A percentile compares a stretch with the other conserved stretches of the same genome.
Conservation (phyloP, 108 stramenopile species). For the Mayamaea pseudoterrestris region DNA sequence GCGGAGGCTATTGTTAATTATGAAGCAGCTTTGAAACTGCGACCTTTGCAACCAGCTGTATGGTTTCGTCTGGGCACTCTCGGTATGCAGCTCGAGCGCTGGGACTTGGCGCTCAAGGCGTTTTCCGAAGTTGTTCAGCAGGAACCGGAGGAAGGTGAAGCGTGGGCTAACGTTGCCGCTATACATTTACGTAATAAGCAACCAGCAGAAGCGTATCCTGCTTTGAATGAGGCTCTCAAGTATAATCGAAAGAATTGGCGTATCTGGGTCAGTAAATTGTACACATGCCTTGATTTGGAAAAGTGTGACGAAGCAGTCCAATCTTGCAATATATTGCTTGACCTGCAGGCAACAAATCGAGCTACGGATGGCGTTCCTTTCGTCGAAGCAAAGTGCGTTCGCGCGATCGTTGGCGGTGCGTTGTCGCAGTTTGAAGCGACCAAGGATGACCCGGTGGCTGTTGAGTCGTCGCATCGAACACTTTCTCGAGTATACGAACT, state of each 20-base stretch:
- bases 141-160: conserved; percentile 88
- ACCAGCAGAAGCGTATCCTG: conserved; percentile 71
- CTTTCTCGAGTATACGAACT: conserved; percentile 50
- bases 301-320: conserved; percentile 82
- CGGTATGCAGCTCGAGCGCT: conserved; percentile 79
- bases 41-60: conserved; percentile 69
- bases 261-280: conserved; percentile 76
- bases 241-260: conserved; percentile 73
- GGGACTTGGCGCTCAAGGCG: conserved; percentile 75
- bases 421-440: conserved; percentile 19
- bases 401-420: conserved; percentile 57
- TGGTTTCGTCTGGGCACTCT: conserved; percentile 91
- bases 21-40: conserved; percentile 54
- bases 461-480: conserved; percentile 50
- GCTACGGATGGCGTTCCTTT: conserved; percentile 39
- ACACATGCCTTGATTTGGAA: conserved; percentile 69
- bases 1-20: conserved; percentile 42
- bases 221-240: conserved; percentile 62
- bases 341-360: conserved; percentile 31
- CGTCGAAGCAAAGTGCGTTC: conserved; percentile 62
- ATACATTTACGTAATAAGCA: conserved; percentile 68
- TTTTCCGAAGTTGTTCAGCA: conserved; percentile 90
- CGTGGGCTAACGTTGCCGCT: conserved; percentile 91
- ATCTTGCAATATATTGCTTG: conserved; percentile 55
- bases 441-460: conserved; percentile 11